Evolutionary conservation across 495 filamentous ascomycete genomes (phyloP).

Genomic region (Xylaria intraflava): DNA sequence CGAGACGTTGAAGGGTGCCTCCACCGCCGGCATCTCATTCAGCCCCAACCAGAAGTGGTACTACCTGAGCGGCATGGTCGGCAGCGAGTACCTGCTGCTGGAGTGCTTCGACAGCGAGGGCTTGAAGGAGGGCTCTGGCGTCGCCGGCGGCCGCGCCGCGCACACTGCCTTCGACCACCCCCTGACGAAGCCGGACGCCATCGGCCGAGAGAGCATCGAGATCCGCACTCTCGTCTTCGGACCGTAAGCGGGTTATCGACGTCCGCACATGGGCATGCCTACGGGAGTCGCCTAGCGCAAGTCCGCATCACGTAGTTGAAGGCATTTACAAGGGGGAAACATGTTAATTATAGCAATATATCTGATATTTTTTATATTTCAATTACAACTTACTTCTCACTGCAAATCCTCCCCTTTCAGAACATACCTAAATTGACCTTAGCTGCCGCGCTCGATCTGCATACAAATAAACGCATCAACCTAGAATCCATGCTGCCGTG

Average conservation of each 20-base stretch:
- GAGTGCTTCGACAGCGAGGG: conserved; percentile 73
- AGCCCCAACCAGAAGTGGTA: conserved; percentile 60
- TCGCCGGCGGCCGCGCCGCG: conserved; percentile 59
- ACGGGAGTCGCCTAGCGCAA: no score
- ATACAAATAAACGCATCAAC: background rate
- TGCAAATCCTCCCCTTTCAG: no score
- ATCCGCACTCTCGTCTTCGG: conserved; percentile 82
- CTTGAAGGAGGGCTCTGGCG: conserved; percentile 38
- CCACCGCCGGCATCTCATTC: conserved; percentile 67
- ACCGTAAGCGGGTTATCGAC: conserved; percentile 27
- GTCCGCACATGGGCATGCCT: background rate
- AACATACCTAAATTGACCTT: no score
- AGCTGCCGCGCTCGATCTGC: no score
- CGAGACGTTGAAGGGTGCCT: conserved; percentile 58
- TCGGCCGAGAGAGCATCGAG: conserved; percentile 75
- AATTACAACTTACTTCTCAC: no score
- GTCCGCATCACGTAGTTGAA: no score
- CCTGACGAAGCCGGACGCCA: conserved; percentile 52
- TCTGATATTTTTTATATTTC: no score
- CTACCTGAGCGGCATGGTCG: conserved; percentile 72
- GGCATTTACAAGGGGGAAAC: no score
- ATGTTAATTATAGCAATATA: no score
- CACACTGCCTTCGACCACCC: conserved; percentile 80
- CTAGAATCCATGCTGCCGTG: background rate
- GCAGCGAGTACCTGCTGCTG: conserved; percentile 67